Evolutionary conservation across 441 rosid species (phyloP), one percentile per base, ranked within the genome.

Genomic region (Gossypium trilobum): DNA sequence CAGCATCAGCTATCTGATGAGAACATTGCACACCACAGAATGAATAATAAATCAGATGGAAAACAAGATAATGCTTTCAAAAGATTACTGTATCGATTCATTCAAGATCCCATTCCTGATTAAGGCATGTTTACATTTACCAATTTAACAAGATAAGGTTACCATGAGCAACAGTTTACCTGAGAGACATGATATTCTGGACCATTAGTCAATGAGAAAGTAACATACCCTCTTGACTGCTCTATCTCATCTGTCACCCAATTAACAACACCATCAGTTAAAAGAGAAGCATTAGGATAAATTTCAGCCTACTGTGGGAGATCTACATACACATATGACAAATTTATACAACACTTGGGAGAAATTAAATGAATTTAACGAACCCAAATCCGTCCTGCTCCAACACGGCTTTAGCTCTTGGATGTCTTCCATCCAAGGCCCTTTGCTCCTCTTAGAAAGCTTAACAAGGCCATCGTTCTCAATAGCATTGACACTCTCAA

Each of bases 121-220:
- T 27, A 27, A 27, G 31, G 31, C 31, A 4, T 27, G 31, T 27
- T 27, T 27, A 5, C 31, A 4, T 27, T 4, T 27, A 27, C 31
- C 31, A 27, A 27, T 27, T 27, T 27, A 27, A 27, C 31, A 27
- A 4, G 31, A 27, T 27, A 27, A 27, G 31, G 31, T 27, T 27
- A 27, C 31, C 31, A 27, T 27, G 31, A 27, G 31, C 31, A 27
- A 27, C 5, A 27, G 31, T 3, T 27, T 81, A 92, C 99, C 97
- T 95, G 97, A 7, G 99, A 95, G 70, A 92, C 85, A 78, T 95
- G 99, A 80, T 92, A 95, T 78, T 91, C 96, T 16, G 97, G 99
- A 68, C 99, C 99, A 78, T 89, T 92, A 27, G 94, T 85, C 74
- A 95, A 81, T 0, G 97, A 92, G 84, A 92, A 92, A 73, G 96